These are phyloP conservation scores for Helicostylum pulchrum DNA, from an alignment of 192 early-diverging fungal genomes.

Conservation along the genomic window DNA sequence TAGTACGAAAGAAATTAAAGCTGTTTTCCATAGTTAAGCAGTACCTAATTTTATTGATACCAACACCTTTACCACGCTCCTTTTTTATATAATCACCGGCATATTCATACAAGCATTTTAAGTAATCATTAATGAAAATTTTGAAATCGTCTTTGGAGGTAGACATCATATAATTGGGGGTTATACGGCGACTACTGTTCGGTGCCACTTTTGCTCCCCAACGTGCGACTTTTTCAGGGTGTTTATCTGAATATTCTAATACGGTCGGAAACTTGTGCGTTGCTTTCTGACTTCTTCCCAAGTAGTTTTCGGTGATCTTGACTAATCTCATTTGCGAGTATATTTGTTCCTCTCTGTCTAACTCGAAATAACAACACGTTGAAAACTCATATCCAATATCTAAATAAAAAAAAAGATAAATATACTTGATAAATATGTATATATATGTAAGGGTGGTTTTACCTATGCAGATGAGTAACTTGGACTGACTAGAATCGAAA, in stretches of 20 bases:
- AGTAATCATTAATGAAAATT: background rate
- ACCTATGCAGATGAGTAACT: background rate
- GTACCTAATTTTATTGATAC: background rate
- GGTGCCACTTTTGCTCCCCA: background rate
- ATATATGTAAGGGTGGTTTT: background rate
- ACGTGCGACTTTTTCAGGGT: background rate
- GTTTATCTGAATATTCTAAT: background rate
- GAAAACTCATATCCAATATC: no score
- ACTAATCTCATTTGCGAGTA: no score
- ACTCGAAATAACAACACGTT: no score
- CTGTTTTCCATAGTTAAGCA: conserved; percentile 13
- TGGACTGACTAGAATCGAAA: background rate
- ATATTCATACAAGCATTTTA: background rate
- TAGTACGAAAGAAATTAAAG: conserved; percentile 16
- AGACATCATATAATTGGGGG: background rate
- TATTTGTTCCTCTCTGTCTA: no score
- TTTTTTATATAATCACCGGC: background rate
- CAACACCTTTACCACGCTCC: background rate
- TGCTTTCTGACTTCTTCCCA: no score
- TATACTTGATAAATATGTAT: background rate
- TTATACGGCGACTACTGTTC: no score
- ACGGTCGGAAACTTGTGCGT: no score
- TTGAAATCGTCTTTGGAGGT: no score
- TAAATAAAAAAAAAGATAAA: background rate
- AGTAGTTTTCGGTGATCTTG: no score